These are phyloP conservation scores for Dendrocalamus latiflorus DNA, from an alignment of 202 grass and related monocot genomes.

Conservation along the genomic window DNA sequence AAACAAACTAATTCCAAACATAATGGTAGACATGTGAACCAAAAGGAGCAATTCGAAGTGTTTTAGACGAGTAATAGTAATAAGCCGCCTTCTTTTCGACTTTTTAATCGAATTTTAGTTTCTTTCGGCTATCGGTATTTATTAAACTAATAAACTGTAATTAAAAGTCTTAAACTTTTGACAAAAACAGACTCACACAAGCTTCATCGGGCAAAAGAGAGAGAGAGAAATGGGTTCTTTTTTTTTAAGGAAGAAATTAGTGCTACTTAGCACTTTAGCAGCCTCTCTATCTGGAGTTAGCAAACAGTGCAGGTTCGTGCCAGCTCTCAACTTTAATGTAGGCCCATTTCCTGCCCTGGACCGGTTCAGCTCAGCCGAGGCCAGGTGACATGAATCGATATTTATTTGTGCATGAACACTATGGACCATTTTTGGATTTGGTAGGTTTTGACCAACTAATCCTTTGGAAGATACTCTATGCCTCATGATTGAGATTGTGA, in stretches of 20 bases:
- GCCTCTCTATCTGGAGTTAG: not conserved
- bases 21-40: not conserved
- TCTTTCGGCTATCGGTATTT: too few species aligned
- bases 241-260: too few species aligned
- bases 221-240: not conserved
- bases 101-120: too few species aligned
- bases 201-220: not conserved
- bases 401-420: not conserved
- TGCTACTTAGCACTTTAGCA: not conserved
- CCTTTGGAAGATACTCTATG: not conserved
- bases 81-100: too few species aligned
- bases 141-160: too few species aligned
- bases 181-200: not conserved
- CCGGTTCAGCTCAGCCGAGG: not conserved
- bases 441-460: not conserved
- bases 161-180: fast-evolving
- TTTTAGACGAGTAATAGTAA: not conserved
- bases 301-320: not conserved
- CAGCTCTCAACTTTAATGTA: not conserved
- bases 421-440: not conserved
- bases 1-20: not conserved
- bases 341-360: not conserved
- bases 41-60: not conserved
- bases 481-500: not conserved
- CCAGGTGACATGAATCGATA: constrained; percentile 18